Evolutionary conservation across 768 basidiomycete genomes (phyloP), one percentile per base, ranked within the genome.

Genomic region (Clathrus columnatus): DNA sequence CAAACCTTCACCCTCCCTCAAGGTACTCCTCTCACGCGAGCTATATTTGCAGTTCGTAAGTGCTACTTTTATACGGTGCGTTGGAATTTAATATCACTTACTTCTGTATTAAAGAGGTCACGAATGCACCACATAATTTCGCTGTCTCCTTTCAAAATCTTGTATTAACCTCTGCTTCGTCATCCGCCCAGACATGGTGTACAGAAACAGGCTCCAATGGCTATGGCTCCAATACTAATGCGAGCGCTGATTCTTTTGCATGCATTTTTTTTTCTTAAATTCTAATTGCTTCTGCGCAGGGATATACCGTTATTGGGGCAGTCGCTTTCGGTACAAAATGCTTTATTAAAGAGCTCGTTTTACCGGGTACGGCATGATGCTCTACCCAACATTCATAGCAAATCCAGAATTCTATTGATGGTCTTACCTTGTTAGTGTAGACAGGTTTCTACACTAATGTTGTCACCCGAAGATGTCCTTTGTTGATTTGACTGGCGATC

Each of bases 11-110:
- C 46, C 7, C 48, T 30, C 29, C 18, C 48, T 30, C 46, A 23
- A 8, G 44, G 21, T 29, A 18, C 21, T 48, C 21, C 24, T n/a
- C 16, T 55, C 16, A 48, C n/a, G 17, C 54, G 54, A 10, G 54
- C 54, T 20, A 30, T 55, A 7, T 36, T 55, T 48, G 54, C 54
- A 7, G 46, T 55, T 30, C 23, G 54, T 55, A 17, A 53, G 51
- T 55, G 16, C 16, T 32, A 14, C 5, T 3, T 36, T 36, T 11
- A 14, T 11, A 14, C 36, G 2, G n/a, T n/a, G 11, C 7, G 4
- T 11, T 8, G 10, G 30, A 32, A 6, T 36, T 36, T 3, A 14
- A n/a, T 36, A 11, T 14, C n/a, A n/a, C 4, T 36, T 11, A 36
- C 36, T 36, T 2, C 11, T 36, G 36, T n/a, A 36, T 4, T 18